Conservation (phyloP, 1,284 basidiomycete species). For the Trametes hirsuta region DNA sequence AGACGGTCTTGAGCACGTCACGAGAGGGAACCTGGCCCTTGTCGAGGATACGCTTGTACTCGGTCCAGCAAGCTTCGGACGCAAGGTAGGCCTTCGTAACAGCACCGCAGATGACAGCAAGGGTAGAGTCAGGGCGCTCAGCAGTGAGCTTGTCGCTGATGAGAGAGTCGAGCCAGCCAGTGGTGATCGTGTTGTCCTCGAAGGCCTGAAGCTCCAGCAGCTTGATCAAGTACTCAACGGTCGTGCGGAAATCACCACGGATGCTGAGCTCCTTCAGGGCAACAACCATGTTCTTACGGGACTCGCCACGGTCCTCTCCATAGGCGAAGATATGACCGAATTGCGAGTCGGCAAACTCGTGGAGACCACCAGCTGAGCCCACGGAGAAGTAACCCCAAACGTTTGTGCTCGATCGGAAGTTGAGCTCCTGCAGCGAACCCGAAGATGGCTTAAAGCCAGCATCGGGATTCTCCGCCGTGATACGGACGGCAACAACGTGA, state of each 20-base stretch:
- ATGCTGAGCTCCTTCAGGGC: slow-evolving; percentile 98
- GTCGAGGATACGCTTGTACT: slow-evolving; percentile 95
- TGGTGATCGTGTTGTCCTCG: slow-evolving; percentile 97
- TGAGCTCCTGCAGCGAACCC: slow-evolving; percentile 95
- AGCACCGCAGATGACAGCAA: slow-evolving; percentile 97
- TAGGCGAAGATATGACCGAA: slow-evolving; percentile 99
- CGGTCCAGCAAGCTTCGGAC: slow-evolving; percentile 87
- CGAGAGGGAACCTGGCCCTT: slow-evolving; percentile 98
- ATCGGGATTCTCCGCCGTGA: slow-evolving; percentile 99
- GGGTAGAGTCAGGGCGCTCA: slow-evolving; percentile 89
- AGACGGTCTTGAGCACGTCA: slow-evolving; percentile 95
- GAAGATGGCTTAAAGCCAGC: slow-evolving; percentile 99
- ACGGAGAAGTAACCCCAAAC: slow-evolving; percentile 99
- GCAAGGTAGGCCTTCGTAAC: slow-evolving; percentile 94
- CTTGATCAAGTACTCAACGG: slow-evolving; percentile 98
- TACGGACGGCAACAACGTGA: slow-evolving; percentile 98
- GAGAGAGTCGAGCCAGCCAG: slow-evolving; percentile 97
- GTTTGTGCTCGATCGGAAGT: slow-evolving; percentile 98
- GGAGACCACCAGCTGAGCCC: slow-evolving; percentile 91
- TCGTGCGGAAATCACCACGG: slow-evolving; percentile 98
- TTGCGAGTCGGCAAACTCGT: slow-evolving; percentile 98
- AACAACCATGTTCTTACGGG: slow-evolving; percentile 99
- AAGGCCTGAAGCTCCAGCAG: slow-evolving; percentile 96
- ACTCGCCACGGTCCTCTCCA: slow-evolving; percentile 94
- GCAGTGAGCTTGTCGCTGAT: slow-evolving; percentile 97